phyloP scores from a whole-genome alignment of 805 yeast species.

The Ogataea henricii region DNA sequence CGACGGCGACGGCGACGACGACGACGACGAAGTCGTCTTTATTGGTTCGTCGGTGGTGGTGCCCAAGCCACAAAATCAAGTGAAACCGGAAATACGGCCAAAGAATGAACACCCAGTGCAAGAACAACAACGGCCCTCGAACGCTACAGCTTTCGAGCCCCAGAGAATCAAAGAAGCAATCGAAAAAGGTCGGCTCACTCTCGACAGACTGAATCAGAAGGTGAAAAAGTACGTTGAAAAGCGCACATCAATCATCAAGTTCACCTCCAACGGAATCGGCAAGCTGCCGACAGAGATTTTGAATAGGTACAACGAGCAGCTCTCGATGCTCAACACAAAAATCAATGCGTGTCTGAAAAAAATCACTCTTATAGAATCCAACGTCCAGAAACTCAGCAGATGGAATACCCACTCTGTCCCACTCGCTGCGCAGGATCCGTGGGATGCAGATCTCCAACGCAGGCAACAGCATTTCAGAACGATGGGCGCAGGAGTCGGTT shows the following conservation, averaged over 20 bases:
- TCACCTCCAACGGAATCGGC: slow-evolving; percentile 15
- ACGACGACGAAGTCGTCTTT: slow-evolving; percentile 17
- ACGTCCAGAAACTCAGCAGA: slow-evolving; percentile 1
- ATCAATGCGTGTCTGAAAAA: slow-evolving; percentile 10
- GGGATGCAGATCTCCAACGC: not conserved
- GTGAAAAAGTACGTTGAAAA: slow-evolving; percentile 11
- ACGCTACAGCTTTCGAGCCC: not conserved
- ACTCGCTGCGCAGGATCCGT: not conserved
- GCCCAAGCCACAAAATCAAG: not conserved
- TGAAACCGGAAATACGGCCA: not conserved
- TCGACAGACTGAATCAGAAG: slow-evolving; percentile 10
- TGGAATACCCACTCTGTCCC: not conserved
- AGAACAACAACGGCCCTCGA: not conserved
- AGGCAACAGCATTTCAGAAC: not conserved
- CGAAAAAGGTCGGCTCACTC: slow-evolving; percentile 8
- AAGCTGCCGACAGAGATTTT: slow-evolving; percentile 8
- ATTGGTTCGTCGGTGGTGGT: slow-evolving; percentile 14
- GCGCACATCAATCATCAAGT: slow-evolving; percentile 15
- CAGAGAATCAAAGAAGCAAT: slow-evolving; percentile 11
- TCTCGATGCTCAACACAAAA: slow-evolving; percentile 10
- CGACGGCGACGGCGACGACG: not conserved
- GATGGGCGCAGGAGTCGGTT: not conserved
- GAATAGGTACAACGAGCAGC: slow-evolving; percentile 9
- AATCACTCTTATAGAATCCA: not conserved
- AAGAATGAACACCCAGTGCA: not conserved